A percentile compares a stretch with the other conserved stretches of the same genome.
These are phyloP conservation scores for Rhytidhysteron rufulum DNA, from an alignment of 2,329 filamentous ascomycete species.

Conservation along the genomic window DNA sequence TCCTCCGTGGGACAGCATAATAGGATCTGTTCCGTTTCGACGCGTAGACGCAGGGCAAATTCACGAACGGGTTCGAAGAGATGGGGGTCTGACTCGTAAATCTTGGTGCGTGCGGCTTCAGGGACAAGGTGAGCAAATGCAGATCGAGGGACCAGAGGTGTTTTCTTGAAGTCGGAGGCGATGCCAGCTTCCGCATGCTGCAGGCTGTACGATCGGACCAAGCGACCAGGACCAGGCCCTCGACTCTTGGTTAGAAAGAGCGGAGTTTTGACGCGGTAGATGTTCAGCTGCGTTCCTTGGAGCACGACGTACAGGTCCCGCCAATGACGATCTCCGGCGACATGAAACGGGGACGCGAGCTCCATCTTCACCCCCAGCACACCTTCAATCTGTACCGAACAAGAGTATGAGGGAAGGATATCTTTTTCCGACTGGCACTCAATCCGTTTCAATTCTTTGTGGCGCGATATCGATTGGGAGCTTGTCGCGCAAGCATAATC, in stretches of 20 bases:
- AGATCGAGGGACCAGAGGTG: slow-evolving; percentile 39
- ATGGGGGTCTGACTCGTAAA: slow-evolving; percentile 44
- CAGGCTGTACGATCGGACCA: slow-evolving; percentile 67
- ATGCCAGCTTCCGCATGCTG: slow-evolving; percentile 73
- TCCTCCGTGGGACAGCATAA: slow-evolving; percentile 63
- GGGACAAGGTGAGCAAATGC: slow-evolving; percentile 45
- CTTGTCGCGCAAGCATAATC: slow-evolving; percentile 27
- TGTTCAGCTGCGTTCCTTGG: slow-evolving; percentile 63
- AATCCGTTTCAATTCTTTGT: slow-evolving; percentile 18
- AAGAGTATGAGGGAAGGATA: slow-evolving; percentile 29
- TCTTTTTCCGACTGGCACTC: slow-evolving; percentile 15
- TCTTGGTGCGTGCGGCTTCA: slow-evolving; percentile 31
- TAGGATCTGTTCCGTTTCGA: slow-evolving; percentile 71
- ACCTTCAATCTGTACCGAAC: slow-evolving; percentile 30
- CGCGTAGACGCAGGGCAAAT: slow-evolving; percentile 67
- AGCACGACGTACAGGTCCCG: slow-evolving; percentile 60
- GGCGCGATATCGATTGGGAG: slow-evolving; percentile 13
- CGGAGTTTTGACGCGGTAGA: slow-evolving; percentile 61
- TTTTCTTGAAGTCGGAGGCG: slow-evolving; percentile 68
- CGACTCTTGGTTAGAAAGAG: slow-evolving; percentile 41
- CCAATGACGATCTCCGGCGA: slow-evolving; percentile 62
- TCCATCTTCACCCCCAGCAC: slow-evolving; percentile 58
- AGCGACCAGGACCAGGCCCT: slow-evolving; percentile 52
- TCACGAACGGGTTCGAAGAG: slow-evolving; percentile 44
- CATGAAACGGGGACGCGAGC: slow-evolving; percentile 60